Conservation (phyloP, 495 filamentous ascomycete genomes). For the Letharia columbiana region DNA sequence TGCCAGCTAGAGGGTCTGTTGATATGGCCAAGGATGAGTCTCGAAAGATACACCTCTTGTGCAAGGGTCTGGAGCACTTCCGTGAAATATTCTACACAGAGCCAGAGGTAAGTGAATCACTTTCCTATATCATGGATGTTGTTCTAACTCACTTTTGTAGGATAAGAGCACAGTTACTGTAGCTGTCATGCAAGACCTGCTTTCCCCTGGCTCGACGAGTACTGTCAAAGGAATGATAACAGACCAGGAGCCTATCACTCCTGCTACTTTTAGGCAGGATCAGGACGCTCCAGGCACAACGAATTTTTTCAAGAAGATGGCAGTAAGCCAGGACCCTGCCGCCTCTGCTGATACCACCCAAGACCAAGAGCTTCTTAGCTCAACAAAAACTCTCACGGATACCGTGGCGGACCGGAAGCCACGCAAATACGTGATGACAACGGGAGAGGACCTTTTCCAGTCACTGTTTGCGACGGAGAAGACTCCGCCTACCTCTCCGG, state of each 20-base stretch:
- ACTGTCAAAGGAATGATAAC: accelerated
- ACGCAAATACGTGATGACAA: neutral
- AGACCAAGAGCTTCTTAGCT: neutral
- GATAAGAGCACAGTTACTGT: neutral
- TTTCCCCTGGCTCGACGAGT: neutral
- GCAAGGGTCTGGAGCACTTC: neutral
- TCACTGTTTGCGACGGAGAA: neutral
- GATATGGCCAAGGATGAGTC: neutral
- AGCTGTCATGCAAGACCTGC: neutral
- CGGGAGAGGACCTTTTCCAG: neutral
- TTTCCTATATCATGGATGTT: neutral
- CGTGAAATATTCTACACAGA: neutral
- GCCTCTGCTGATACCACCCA: neutral
- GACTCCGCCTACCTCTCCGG: neutral
- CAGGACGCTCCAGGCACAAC: neutral
- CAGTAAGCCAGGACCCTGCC: neutral
- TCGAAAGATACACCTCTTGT: neutral
- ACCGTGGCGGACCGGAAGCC: neutral
- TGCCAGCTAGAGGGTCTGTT: neutral
- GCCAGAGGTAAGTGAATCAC: neutral
- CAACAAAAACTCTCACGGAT: neutral
- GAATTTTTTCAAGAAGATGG: no score
- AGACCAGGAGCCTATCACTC: neutral
- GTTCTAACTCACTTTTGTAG: neutral
- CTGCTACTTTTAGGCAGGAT: no score